Evolutionary conservation across 2,329 filamentous ascomycete species (phyloP), one percentile per base, ranked within the genome.

Genomic region (Diaporthe australafricana): DNA sequence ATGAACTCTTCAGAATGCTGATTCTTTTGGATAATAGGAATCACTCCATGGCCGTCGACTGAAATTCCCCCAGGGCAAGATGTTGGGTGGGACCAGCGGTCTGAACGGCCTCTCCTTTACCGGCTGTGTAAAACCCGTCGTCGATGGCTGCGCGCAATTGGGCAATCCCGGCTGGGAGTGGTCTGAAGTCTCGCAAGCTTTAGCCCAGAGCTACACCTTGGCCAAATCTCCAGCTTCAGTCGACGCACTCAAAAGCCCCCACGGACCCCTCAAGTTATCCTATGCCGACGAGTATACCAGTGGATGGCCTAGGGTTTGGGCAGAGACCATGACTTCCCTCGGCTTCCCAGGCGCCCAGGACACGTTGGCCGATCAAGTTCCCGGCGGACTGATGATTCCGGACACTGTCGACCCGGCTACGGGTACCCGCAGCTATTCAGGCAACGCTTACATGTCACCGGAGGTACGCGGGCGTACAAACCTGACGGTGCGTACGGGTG

Each of bases 101-200:
- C 45, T 77, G 17, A 76, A 77, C 48, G 66, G 70, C 16, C 70
- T 70, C 27, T 47, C 57, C 66, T 77, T 75, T 38, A 56, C 70
- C 5, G 22, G 69, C 2, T 63, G 52, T n/a, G 72, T 73, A 5
- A 74, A 72, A 25, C 40, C 63, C 3, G 66, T 35, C 14, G 53
- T 77, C 16, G 74, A 75, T 35, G 70, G 66, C 5, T 76, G 75
- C 73, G 62, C 38, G 4, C 30, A 69, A 5, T 66, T 76, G 7
- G 75, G 74, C 16, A 75, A 76, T 40, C 68, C 57, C 1, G 74
- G 75, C 2, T 76, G 75, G 74, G 60, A 70, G 35, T 76, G 72
- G 65, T 5, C 53, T 20, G 42, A 52, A 32, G 20, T 56, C 73
- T 47, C 45, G 11, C 25, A 70, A n/a, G 60, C 68, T 6, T 32